Evolutionary conservation across 257 asterid species (phyloP), one percentile per base, ranked within the genome.

Genomic region (Henckelia pumila): DNA sequence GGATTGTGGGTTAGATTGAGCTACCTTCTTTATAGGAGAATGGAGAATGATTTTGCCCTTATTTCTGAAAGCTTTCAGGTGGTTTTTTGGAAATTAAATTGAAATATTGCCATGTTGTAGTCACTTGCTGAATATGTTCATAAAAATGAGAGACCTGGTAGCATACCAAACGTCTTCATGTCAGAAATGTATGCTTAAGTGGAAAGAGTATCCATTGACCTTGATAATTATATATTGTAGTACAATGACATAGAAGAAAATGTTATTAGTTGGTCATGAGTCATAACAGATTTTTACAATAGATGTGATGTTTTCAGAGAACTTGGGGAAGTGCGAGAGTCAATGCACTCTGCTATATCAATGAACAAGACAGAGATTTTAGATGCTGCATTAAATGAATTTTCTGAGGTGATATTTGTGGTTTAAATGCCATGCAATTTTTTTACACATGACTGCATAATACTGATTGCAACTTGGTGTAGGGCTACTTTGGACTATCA

Each of bases 401-500:
- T 92, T 76, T 82, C 89, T 24, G 89, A 89, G 94, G 98, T 83
- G 61, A 68, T 67, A 25, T 68, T 61, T 23, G 66, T 19, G 26
- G 49, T 61, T 64, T 47, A 61, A 28, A 29, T 59, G 30, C 25
- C 44, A n/a, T 56, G 40, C 63, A 55, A 24, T 10, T 63, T 40
- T 64, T 69, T 64, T 69, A 26, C 28, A 8, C 19, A 7, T 58
- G n/a, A 26, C 33, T 67, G 52, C 5, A 22, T 77, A 24, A 32
- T 73, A 20, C 33, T 63, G 66, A 71, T 63, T 49, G 59, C 25
- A 28, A n/a, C 21, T 59, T 78, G 25, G 47, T 80, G 77, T 77
- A 89, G 98, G 98, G 97, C 22, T 92, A 89, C 72, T 79, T 73
- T 83, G 74, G 80, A 59, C 86, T 92, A 78, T 73, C 92, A 56